Evolutionary conservation across 2,329 filamentous ascomycete species (phyloP), one percentile per base, ranked within the genome.

Genomic region (Niveomyces coronatus): DNA sequence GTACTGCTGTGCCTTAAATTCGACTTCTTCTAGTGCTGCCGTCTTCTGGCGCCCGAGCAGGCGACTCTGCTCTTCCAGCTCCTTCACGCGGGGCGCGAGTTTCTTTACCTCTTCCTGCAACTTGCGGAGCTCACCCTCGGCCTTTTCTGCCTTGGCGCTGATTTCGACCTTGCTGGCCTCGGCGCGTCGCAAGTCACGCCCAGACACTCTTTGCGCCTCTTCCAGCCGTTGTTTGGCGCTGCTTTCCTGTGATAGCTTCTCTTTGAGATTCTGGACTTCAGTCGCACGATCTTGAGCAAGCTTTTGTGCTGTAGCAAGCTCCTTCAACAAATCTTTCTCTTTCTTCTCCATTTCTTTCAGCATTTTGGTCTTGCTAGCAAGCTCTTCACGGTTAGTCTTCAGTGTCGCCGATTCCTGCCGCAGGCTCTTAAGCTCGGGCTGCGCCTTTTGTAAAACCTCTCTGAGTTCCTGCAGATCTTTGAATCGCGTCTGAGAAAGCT

Each of bases 1-100:
- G 52, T 94, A 88, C 58, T 95, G 86, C 27, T 85, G 84, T 3
- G 76, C 74, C 65, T 91, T 94, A 43, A 94, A 71, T 39, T 88
- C 76, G 1, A 84, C 74, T 49, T 96, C 88, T 47, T 94, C 86
- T 29, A 79, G 74, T 15, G 88, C 64, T 14, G 69, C 67, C 5
- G 70, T 69, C 22, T 79, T 73, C 45, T 94, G 84, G 20, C 74
- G 74, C 34, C 70, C 74, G 20, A 93, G 57, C 51, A 78, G 79
- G 17, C 74, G 64, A 15, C 82, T 64, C 49, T 89, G 77, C 37
- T 83, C 79, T 50, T 95, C 87, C 3, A 94, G 65, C 42, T 84
- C 74, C 44, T 65, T 68, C 28, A 80, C 62, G 34, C 67, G 68
- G 1, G 68, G 73, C 8, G 78, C 76, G 5, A 91, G 61, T 45